Percentiles rank a stretch among this genome's conserved stretches.
These are phyloP conservation scores for Melastoma candidum DNA, from an alignment of 441 rosid genomes.

Conservation along the genomic window DNA sequence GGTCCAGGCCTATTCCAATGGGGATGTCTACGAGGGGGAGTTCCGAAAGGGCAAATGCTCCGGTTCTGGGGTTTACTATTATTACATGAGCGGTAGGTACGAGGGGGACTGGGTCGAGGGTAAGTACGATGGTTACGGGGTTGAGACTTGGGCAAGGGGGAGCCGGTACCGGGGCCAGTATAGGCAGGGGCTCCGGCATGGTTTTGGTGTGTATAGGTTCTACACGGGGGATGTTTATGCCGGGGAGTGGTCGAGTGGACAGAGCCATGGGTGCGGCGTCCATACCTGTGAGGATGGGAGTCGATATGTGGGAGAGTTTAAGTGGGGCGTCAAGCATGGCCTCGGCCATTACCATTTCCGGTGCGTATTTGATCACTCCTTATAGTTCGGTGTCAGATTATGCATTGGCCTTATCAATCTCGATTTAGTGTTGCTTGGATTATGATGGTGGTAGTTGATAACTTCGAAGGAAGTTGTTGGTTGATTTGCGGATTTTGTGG, in stretches of 20 bases:
- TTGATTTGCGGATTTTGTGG: too few relatives aligned
- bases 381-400: too few relatives aligned
- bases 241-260: slow-evolving; percentile 90
- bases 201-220: slow-evolving; percentile 72
- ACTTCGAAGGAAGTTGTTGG: too few relatives aligned
- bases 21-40: slow-evolving; percentile 81
- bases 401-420: too few relatives aligned
- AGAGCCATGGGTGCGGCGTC: slow-evolving; percentile 84
- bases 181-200: slow-evolving; percentile 71
- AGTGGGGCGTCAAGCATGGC: slow-evolving; percentile 92
- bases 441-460: too few relatives aligned
- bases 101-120: slow-evolving; percentile 92
- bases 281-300: slow-evolving; percentile 93
- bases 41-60: slow-evolving; percentile 73
- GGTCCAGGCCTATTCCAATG: slow-evolving; percentile 79
- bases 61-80: slow-evolving; percentile 75
- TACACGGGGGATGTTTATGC: slow-evolving; percentile 85
- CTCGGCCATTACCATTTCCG: slow-evolving; percentile 91
- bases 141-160: slow-evolving; percentile 90
- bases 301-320: slow-evolving; percentile 77
- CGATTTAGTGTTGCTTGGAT: too few relatives aligned
- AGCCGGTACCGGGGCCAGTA: slow-evolving; percentile 85
- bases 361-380: slow-evolving; percentile 17
- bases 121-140: slow-evolving; percentile 76
- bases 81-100: slow-evolving; percentile 77